phyloP scores from a whole-genome alignment of 345 rosid genomes.

The Dipteronia dyeriana region DNA sequence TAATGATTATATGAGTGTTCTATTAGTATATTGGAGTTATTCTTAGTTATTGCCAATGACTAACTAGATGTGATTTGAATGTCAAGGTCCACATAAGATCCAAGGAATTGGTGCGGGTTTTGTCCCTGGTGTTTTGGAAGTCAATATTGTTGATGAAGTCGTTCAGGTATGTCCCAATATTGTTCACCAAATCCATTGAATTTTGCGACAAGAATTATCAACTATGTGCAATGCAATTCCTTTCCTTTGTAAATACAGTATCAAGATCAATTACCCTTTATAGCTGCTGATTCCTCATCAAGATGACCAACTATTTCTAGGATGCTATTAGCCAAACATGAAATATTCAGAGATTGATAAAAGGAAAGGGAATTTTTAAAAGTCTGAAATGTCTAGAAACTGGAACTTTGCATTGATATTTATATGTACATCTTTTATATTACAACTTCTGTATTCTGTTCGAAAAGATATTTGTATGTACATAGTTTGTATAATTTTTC shows the following conservation, averaged over 20 bases:
- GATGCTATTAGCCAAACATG: not conserved
- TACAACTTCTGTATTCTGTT: no score
- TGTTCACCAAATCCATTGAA: not conserved
- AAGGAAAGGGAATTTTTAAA: not conserved
- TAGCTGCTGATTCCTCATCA: not conserved
- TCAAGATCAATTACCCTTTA: not conserved
- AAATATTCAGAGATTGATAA: not conserved
- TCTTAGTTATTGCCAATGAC: constrained; percentile 1
- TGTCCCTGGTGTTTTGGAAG: constrained; percentile 80
- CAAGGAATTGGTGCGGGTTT: constrained; percentile 98
- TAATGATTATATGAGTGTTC: not conserved
- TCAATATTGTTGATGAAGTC: constrained; percentile 70
- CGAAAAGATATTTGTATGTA: no score
- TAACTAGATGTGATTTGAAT: constrained; percentile 17
- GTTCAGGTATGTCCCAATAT: constrained; percentile 57
- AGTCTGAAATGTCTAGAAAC: not conserved
- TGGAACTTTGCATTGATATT: not conserved
- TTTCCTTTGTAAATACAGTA: not conserved
- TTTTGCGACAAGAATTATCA: not conserved
- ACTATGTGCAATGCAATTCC: not conserved
- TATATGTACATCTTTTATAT: no score
- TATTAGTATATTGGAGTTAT: not conserved
- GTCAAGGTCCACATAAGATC: constrained; percentile 87
- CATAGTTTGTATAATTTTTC: not conserved
- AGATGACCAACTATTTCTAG: not conserved